A percentile compares a stretch with the other conserved stretches of the same genome.
Conservation (phyloP, 1,284 basidiomycete species). For the Apiotrichum brassicae region DNA sequence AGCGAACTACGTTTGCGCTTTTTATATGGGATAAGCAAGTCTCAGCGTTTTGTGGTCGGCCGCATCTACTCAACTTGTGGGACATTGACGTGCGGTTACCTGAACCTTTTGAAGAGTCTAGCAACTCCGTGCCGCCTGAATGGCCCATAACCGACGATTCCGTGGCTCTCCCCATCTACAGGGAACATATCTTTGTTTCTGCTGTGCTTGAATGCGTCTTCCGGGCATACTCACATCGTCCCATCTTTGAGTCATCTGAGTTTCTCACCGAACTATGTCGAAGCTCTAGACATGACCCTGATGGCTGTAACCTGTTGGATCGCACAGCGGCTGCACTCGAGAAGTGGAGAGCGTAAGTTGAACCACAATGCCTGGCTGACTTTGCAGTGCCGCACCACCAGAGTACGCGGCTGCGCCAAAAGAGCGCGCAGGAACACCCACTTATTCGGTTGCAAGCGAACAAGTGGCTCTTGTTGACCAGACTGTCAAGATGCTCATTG, state of each 20-base stretch:
- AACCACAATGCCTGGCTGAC: not conserved
- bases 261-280: conserved; percentile 7
- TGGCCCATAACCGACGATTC: no score
- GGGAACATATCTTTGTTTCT: conserved; percentile 1
- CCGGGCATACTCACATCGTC: conserved; percentile 3
- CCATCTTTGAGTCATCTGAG: conserved; percentile 1
- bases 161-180: not conserved
- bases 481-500: conserved; percentile 4
- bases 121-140: not conserved
- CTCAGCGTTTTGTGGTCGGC: conserved; percentile 8
- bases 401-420: not conserved
- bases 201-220: conserved; percentile 4
- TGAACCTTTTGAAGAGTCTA: conserved; percentile 2
- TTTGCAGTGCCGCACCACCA: not conserved
- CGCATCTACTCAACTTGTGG: conserved; percentile 1
- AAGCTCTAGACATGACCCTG: not conserved
- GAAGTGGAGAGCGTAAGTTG: conserved; percentile 1
- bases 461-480: conserved; percentile 4
- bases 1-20: conserved; percentile 8
- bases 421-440: no score
- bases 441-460: not conserved
- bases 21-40: conserved; percentile 13
- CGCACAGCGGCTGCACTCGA: not conserved
- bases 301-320: conserved; percentile 4
- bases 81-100: conserved; percentile 12